Percentiles rank a stretch among this genome's conserved stretches.
Evolutionary conservation across 495 filamentous ascomycete species (phyloP).

Genomic region (Aspergillus nidulans): DNA sequence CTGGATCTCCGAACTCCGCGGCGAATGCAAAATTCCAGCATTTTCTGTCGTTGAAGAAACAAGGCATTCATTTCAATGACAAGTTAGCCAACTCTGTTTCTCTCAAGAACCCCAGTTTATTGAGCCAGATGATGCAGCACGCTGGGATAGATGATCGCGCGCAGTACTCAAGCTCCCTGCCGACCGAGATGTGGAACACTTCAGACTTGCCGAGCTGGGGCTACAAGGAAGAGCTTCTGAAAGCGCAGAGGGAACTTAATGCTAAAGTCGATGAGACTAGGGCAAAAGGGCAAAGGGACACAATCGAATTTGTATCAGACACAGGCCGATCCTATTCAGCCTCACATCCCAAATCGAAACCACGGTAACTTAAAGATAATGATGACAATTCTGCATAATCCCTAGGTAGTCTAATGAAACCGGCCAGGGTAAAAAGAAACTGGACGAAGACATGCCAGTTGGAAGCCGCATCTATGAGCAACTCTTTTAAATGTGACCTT

Average conservation of each 20-base stretch:
- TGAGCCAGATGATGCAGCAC: conserved; percentile 76
- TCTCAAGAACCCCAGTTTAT: conserved; percentile 74
- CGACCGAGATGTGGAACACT: conserved; percentile 64
- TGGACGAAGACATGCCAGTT: too few species aligned
- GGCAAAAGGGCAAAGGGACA: conserved; percentile 48
- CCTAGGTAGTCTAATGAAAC: too few species aligned
- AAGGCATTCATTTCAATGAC: conserved; percentile 87
- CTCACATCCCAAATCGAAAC: neutral
- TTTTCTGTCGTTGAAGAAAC: conserved; percentile 80
- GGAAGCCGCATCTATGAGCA: too few species aligned
- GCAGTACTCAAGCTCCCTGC: conserved; percentile 74
- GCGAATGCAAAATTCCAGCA: conserved; percentile 72
- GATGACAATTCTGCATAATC: neutral
- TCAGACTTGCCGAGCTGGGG: conserved; percentile 61
- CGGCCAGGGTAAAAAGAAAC: too few species aligned
- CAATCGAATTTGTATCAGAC: conserved; percentile 70
- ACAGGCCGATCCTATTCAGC: conserved; percentile 3
- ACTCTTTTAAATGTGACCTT: too few species aligned
- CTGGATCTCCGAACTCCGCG: conserved; percentile 61
- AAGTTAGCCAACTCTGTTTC: conserved; percentile 66
- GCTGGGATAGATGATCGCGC: conserved; percentile 62
- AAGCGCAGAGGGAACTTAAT: conserved; percentile 55
- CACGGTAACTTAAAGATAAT: neutral
- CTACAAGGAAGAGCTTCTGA: conserved; percentile 68
- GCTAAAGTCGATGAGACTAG: conserved; percentile 58